Conservation (phyloP, 75 land plant species). For the Sequoia sempervirens region DNA sequence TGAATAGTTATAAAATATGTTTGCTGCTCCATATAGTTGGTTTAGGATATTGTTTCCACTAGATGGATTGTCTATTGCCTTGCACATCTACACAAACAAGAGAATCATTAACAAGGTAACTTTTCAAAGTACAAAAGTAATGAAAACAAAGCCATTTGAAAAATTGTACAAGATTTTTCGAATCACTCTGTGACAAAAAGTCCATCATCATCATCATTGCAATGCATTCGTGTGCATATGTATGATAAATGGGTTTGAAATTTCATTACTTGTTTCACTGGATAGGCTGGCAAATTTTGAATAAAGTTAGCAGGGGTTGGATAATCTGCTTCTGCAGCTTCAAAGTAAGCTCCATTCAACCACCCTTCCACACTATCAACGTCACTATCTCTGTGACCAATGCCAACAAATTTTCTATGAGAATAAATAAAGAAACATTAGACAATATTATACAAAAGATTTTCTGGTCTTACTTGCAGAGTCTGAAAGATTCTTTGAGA, state of each 20-base stretch:
- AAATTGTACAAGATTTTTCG: too few species aligned
- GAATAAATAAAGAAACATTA: background rate
- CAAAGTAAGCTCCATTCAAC: slow-evolving; percentile 17
- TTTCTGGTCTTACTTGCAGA: slow-evolving; percentile 39
- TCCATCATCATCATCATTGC: too few species aligned
- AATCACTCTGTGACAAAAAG: too few species aligned
- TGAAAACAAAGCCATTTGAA: too few species aligned
- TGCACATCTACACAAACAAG: slow-evolving; percentile 25
- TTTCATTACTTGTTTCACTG: slow-evolving; percentile 16
- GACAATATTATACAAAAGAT: background rate
- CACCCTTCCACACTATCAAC: slow-evolving; percentile 8
- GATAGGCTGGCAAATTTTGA: slow-evolving; percentile 32
- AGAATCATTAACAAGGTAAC: too few species aligned
- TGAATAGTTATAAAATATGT: slow-evolving; percentile 30
- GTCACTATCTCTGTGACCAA: background rate
- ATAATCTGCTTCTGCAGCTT: slow-evolving; percentile 42
- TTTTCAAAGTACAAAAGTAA: too few species aligned
- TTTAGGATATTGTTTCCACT: slow-evolving; percentile 16
- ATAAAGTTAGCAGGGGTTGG: slow-evolving; percentile 27
- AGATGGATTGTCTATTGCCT: slow-evolving; percentile 24
- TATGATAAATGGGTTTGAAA: background rate
- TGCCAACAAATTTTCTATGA: background rate
- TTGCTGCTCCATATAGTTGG: slow-evolving; percentile 21
- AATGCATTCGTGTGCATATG: too few species aligned
- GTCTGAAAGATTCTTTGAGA: slow-evolving; percentile 31